A percentile compares a stretch with the other conserved stretches of the same genome.
phyloP scores from a whole-genome alignment of 352 stramenopile species.

The Globisporangium cylindrosporum region DNA sequence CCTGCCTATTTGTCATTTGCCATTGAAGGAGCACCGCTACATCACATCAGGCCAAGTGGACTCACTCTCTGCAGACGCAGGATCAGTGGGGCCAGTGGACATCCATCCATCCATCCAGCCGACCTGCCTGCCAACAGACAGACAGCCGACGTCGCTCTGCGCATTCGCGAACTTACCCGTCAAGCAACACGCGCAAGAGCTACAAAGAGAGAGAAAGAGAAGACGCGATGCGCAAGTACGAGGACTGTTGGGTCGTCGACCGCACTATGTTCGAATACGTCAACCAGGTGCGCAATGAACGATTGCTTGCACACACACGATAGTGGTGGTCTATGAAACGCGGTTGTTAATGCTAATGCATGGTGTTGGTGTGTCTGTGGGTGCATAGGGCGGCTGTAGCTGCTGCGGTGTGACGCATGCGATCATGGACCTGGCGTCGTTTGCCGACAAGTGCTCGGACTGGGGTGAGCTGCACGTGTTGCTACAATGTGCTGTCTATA shows the following conservation, averaged over 20 bases:
- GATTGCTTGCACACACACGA: neutral
- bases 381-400: slow-evolving; percentile 79
- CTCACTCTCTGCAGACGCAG: neutral
- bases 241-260: slow-evolving; percentile 90
- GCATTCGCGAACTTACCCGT: slow-evolving; percentile 1
- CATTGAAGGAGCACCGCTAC: neutral
- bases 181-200: neutral
- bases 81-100: neutral
- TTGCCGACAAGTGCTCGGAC: slow-evolving; percentile 91
- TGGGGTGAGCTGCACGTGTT: slow-evolving; percentile 37
- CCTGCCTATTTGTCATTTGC: neutral
- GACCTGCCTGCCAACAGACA: neutral
- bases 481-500: neutral
- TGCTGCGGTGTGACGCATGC: slow-evolving; percentile 90
- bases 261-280: slow-evolving; percentile 95
- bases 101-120: neutral
- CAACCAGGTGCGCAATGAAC: slow-evolving; percentile 50
- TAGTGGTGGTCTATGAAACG: neutral
- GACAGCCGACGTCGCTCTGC: too few relatives aligned
- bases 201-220: neutral
- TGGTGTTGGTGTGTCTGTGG: neutral
- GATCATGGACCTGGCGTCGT: slow-evolving; percentile 80
- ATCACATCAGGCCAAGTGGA: neutral
- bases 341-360: neutral
- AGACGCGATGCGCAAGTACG: slow-evolving; percentile 57